Evolutionary conservation across 1,139 yeast genomes (phyloP), one percentile per base, ranked within the genome.

Genomic region (Suhomyces panamericanus): DNA sequence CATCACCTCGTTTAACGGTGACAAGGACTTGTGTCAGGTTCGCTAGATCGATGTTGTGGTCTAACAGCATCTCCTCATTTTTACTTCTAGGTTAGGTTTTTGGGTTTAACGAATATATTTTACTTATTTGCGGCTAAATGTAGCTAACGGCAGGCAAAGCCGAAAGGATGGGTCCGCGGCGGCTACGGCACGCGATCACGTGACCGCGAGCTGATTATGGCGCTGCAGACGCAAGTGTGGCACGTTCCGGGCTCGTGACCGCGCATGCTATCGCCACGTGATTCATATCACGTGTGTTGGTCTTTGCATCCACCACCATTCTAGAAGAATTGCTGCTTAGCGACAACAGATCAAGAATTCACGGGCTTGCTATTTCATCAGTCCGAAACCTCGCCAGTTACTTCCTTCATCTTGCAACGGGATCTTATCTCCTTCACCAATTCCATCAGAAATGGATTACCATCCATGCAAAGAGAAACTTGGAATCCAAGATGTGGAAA

Each of bases 1-100:
- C 34, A 53, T 64, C 35, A 63, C 69, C 10, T 62, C 68, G 6
- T 56, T 62, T 45, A 57, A 63, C 48, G 47, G 45, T 13, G 56
- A 62, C 37, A 62, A 62, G 34, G 63, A 57, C 46, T 60, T 64
- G 51, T 63, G 66, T 40, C 66, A 59, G 44, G 55, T 62, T 9
- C 33, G 35, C 29, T 41, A 34, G 27, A 17, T 24, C n/a, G 24
- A 24, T 28, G 33, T 26, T 30, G 13, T 34, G 24, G 24, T 20
- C 24, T 20, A 20, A 4, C 24, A 20, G 24, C 24, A 20, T 20
- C 24, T 20, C 24, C 24, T 33, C 30, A 39, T 39, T 13, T 41
- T 42, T 33, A 37, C 14, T 39, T 46, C 46, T 42, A 31, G 37
- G 42, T 38, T 34, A 31, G 32, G 35, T 33, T 32, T 40, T 42